These are phyloP conservation scores for Hypomontagnella monticulosa DNA, from an alignment of 495 filamentous ascomycete genomes.

Conservation along the genomic window DNA sequence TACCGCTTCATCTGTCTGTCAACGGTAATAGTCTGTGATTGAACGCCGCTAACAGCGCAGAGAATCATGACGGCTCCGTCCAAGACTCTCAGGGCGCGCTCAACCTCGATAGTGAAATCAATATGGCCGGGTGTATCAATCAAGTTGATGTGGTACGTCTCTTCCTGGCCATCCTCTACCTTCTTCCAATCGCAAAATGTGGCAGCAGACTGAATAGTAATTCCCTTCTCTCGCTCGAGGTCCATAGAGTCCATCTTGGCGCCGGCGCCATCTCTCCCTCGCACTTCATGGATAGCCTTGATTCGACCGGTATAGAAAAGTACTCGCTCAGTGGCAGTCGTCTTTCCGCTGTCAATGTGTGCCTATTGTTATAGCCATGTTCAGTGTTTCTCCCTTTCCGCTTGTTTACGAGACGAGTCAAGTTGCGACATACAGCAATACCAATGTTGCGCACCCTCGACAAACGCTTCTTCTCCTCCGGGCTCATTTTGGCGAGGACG, in stretches of 20 bases:
- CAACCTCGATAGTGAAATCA: slow-evolving; percentile 99
- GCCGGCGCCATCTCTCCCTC: slow-evolving; percentile 93
- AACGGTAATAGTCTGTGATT: slow-evolving; percentile 97
- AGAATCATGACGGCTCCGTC: slow-evolving; percentile 99
- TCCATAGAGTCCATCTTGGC: slow-evolving; percentile 99
- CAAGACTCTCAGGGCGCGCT: slow-evolving; percentile 92
- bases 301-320: slow-evolving; percentile 98
- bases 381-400: slow-evolving; percentile 30
- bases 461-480: slow-evolving; percentile 78
- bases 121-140: slow-evolving; percentile 99
- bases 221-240: slow-evolving; percentile 96
- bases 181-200: slow-evolving; percentile 99
- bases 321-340: slow-evolving; percentile 94
- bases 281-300: slow-evolving; percentile 96
- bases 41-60: slow-evolving; percentile 96
- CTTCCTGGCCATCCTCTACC: slow-evolving; percentile 75
- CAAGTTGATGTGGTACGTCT: slow-evolving; percentile 96
- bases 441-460: slow-evolving; percentile 92
- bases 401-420: not conserved
- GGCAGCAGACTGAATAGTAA: slow-evolving; percentile 97
- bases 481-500: slow-evolving; percentile 69
- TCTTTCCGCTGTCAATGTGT: slow-evolving; percentile 99
- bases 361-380: slow-evolving; percentile 70
- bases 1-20: slow-evolving; percentile 99
- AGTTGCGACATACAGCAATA: slow-evolving; percentile 77